A percentile compares a stretch with the other conserved stretches of the same genome.
These are phyloP conservation scores for Periglandula ipomoeae DNA, from an alignment of 2,329 filamentous ascomycete genomes.

Conservation along the genomic window DNA sequence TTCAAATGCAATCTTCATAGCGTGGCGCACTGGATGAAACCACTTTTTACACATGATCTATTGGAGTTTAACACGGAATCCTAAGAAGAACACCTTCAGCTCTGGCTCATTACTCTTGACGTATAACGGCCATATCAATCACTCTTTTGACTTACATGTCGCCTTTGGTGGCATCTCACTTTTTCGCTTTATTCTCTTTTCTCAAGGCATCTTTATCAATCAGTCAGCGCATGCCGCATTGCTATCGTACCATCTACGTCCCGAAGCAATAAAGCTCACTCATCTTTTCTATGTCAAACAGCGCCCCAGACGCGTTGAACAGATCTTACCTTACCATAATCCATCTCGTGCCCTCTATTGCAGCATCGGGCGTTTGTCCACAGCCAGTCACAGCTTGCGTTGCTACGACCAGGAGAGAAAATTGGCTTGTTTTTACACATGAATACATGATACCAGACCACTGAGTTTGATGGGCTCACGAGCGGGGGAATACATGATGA, in stretches of 20 bases:
- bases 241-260: background rate
- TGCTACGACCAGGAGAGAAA: background rate
- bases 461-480: background rate
- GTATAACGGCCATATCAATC: background rate
- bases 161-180: background rate
- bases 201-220: background rate
- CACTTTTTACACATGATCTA: background rate
- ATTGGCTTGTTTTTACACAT: background rate
- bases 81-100: background rate
- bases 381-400: background rate
- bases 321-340: background rate
- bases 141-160: background rate
- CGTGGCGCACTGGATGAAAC: slow-evolving; percentile 13
- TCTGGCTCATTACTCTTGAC: background rate
- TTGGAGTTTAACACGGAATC: background rate
- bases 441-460: background rate
- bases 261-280: background rate
- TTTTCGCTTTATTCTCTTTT: background rate
- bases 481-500: background rate
- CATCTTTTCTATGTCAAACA: background rate
- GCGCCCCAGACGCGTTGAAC: background rate
- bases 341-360: background rate
- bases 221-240: background rate
- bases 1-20: slow-evolving; percentile 6
- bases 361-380: background rate